Conservation (phyloP, 192 early-diverging fungal genomes). For the Lunasporangiospora selenospora region DNA sequence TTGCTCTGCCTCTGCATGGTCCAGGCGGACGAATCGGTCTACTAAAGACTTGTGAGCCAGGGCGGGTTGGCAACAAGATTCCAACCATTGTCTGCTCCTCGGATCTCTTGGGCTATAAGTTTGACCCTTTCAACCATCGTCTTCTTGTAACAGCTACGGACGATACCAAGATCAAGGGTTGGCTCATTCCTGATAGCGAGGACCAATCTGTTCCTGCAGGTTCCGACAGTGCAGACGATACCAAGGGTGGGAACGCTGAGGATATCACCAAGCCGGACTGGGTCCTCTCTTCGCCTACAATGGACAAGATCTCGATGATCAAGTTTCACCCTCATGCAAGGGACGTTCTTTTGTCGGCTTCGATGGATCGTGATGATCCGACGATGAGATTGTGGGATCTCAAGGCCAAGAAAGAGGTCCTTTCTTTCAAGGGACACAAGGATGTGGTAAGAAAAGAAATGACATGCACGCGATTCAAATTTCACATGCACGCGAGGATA, state of each 20-base stretch:
- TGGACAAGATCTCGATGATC: slow-evolving; percentile 59
- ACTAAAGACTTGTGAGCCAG: slow-evolving; percentile 67
- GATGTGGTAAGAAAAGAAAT: slow-evolving; percentile 32
- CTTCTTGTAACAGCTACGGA: slow-evolving; percentile 65
- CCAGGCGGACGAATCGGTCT: slow-evolving; percentile 83
- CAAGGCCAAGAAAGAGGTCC: slow-evolving; percentile 40
- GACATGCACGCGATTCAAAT: not conserved
- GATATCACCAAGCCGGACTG: slow-evolving; percentile 33
- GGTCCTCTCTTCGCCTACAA: slow-evolving; percentile 41
- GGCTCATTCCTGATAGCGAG: slow-evolving; percentile 64
- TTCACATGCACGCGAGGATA: not conserved
- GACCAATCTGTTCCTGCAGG: too few species aligned
- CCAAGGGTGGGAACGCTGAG: too few species aligned
- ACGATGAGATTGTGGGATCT: slow-evolving; percentile 67
- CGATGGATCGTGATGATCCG: slow-evolving; percentile 58
- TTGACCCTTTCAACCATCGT: slow-evolving; percentile 74
- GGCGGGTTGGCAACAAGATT: slow-evolving; percentile 67
- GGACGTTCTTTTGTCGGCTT: slow-evolving; percentile 66
- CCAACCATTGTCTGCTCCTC: slow-evolving; percentile 65
- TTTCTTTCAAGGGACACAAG: slow-evolving; percentile 39
- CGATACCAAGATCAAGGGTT: slow-evolving; percentile 67
- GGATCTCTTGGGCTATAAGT: slow-evolving; percentile 70
- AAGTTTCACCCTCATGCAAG: slow-evolving; percentile 63
- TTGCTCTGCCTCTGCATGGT: slow-evolving; percentile 78
- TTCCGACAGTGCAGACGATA: too few species aligned